Evolutionary conservation across 108 stramenopile genomes (phyloP).

Genomic region (Chaetoceros tenuissimus): DNA sequence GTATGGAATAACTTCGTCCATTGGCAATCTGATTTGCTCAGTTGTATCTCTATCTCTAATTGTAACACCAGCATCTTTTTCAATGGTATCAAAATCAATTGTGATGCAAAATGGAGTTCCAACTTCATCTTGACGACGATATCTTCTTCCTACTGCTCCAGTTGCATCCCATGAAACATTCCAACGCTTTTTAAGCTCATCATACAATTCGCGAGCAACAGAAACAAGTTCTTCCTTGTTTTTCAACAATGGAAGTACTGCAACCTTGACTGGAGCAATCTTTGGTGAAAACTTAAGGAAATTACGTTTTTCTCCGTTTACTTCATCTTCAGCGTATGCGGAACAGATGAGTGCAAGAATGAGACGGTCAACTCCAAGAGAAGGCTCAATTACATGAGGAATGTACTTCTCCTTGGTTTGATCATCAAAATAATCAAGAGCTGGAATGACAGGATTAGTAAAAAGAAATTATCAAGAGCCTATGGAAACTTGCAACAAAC

Average conservation of each 20-base stretch:
- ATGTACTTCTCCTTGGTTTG: conserved; percentile 85
- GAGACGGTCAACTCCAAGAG: conserved; percentile 89
- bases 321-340: conserved; percentile 90
- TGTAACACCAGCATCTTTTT: conserved; percentile 86
- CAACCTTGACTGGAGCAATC: conserved; percentile 93
- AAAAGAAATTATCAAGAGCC: background rate
- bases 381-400: conserved; percentile 96
- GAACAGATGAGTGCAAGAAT: conserved; percentile 88
- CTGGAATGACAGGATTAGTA: conserved; percentile 16
- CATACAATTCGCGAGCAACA: conserved; percentile 72
- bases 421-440: conserved; percentile 90
- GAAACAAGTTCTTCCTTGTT: conserved; percentile 84
- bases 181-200: conserved; percentile 59
- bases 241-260: conserved; percentile 91
- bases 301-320: conserved; percentile 81
- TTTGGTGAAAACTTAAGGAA: conserved; percentile 84
- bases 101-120: conserved; percentile 97
- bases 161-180: conserved; percentile 81
- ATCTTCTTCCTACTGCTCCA: conserved; percentile 91
- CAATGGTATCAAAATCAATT: conserved; percentile 94
- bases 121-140: conserved; percentile 88
- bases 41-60: conserved; percentile 92
- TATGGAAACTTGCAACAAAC: conserved; percentile 3
- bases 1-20: conserved; percentile 81
- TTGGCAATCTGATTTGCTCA: conserved; percentile 85